Evolutionary conservation across 2,329 filamentous ascomycete species (phyloP).

Genomic region (Cladorrhinum sp.): DNA sequence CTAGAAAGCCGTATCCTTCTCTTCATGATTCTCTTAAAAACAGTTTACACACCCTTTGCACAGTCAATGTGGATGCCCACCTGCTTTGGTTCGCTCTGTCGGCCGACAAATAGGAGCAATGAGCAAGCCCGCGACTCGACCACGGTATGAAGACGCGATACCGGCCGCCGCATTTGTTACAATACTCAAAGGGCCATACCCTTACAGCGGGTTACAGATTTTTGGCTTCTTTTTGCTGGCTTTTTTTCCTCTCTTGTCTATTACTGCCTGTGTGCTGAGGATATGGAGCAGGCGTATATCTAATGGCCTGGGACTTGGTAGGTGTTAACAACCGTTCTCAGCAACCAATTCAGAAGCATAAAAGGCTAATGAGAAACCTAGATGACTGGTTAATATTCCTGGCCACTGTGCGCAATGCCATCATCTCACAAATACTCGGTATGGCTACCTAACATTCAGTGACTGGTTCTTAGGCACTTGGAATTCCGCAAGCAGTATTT

Average conservation of each 20-base stretch:
- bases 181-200: conserved; percentile 14
- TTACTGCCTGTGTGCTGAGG: conserved; percentile 12
- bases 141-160: not conserved
- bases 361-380: conserved; percentile 5
- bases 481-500: conserved; percentile 13
- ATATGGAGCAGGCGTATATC: conserved; percentile 16
- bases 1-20: too few relatives aligned
- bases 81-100: not conserved
- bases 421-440: not conserved
- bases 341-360: too few relatives aligned
- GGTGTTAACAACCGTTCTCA: not conserved
- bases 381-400: conserved; percentile 23
- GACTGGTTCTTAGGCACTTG: conserved; percentile 6
- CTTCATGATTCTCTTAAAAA: too few relatives aligned
- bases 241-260: conserved; percentile 15
- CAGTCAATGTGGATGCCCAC: too few relatives aligned
- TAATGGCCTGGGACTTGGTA: conserved; percentile 16
- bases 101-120: not conserved
- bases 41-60: too few relatives aligned
- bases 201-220: conserved; percentile 17
- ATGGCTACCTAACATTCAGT: not conserved
- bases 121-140: not conserved
- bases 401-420: conserved; percentile 13
- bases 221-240: conserved; percentile 18
- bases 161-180: conserved; percentile 8